These are phyloP conservation scores for Gossypium australe DNA, from an alignment of 345 rosid genomes.

Conservation along the genomic window DNA sequence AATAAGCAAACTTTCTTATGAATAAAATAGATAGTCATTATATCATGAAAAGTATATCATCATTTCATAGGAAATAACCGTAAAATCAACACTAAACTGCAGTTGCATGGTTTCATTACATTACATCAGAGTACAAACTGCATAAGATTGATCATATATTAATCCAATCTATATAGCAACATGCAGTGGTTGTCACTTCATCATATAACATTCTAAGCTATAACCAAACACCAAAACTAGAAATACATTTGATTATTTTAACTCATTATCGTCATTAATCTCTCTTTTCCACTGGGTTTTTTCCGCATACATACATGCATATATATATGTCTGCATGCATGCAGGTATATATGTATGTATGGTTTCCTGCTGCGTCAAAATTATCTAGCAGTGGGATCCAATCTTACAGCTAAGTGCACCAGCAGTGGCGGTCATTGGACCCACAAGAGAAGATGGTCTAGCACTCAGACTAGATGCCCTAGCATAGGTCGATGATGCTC, in stretches of 20 bases:
- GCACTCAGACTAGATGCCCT: slow-evolving; percentile 72
- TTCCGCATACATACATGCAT: not conserved
- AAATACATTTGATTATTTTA: not conserved
- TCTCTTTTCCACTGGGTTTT: not conserved
- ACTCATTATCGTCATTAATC: not conserved
- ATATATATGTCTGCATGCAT: not conserved
- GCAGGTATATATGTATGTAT: not conserved
- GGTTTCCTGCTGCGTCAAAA: not conserved
- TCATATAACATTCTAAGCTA: not conserved
- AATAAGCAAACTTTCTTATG: too few species aligned
- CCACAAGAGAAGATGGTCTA: slow-evolving; percentile 61
- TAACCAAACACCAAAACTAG: not conserved
- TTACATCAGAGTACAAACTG: not conserved
- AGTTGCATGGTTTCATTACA: not conserved
- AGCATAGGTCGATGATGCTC: slow-evolving; percentile 45
- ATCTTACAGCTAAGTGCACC: slow-evolving; percentile 52
- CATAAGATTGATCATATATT: not conserved
- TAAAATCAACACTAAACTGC: not conserved
- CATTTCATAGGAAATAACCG: too few species aligned
- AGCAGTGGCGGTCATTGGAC: slow-evolving; percentile 49
- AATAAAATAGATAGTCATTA: too few species aligned
- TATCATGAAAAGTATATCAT: too few species aligned
- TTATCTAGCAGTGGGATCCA: slow-evolving; percentile 45
- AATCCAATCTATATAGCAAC: not conserved
- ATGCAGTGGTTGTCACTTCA: not conserved